Evolutionary conservation across 2,329 filamentous ascomycete species (phyloP).

Genomic region (Claviceps sp.): DNA sequence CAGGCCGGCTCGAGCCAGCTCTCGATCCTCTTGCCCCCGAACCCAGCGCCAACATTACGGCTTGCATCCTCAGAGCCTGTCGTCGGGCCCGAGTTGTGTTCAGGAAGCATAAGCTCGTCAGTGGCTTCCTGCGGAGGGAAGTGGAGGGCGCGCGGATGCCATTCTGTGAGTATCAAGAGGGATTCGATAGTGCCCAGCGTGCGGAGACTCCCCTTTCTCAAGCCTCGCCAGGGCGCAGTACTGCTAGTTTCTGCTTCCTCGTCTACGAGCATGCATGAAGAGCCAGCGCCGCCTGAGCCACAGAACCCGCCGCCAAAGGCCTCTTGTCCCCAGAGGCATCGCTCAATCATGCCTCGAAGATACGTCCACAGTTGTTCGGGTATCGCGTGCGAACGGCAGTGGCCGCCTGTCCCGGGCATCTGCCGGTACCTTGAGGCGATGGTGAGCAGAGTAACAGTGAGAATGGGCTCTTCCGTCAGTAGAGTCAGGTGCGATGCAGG

Average conservation of each 20-base stretch:
- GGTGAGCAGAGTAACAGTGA: conserved; percentile 81
- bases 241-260: conserved; percentile 50
- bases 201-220: conserved; percentile 66
- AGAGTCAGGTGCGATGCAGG: conserved; percentile 69
- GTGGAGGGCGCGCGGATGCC: conserved; percentile 89
- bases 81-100: conserved; percentile 35
- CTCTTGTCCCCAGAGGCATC: conserved; percentile 90
- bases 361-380: conserved; percentile 95
- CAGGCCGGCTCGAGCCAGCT: conserved; percentile 95
- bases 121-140: conserved; percentile 74
- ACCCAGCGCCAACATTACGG: conserved; percentile 33
- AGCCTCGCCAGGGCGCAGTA: conserved; percentile 55
- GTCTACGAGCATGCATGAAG: conserved; percentile 17
- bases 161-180: conserved; percentile 86
- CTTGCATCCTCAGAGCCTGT: conserved; percentile 24
- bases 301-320: conserved; percentile 85
- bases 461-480: conserved; percentile 80
- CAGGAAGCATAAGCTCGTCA: conserved; percentile 53
- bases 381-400: conserved; percentile 77
- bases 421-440: conserved; percentile 80
- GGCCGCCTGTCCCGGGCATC: conserved; percentile 65
- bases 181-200: conserved; percentile 92
- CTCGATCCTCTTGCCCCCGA: conserved; percentile 75
- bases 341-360: conserved; percentile 85
- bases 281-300: conserved; percentile 48